Evolutionary conservation across 2,329 filamentous ascomycete genomes (phyloP).

Genomic region (Clonostachys rosea): DNA sequence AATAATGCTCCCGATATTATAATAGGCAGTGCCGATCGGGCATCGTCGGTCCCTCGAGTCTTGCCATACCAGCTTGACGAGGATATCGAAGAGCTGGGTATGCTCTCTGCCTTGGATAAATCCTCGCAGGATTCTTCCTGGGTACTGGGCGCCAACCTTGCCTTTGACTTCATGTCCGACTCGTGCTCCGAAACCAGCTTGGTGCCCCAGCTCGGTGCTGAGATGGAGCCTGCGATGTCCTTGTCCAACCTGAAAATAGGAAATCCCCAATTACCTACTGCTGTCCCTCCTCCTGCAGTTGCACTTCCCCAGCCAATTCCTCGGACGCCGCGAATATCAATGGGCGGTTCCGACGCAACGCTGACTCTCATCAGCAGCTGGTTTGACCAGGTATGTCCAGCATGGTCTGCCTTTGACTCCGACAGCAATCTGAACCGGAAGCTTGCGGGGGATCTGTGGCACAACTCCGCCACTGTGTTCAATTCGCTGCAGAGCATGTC

Average conservation of each 20-base stretch:
- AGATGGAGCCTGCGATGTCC: slow-evolving; percentile 1
- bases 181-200: not conserved
- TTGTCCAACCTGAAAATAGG: not conserved
- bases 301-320: slow-evolving; percentile 7
- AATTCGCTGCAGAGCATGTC: slow-evolving; percentile 34
- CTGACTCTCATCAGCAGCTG: slow-evolving; percentile 20
- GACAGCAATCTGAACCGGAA: slow-evolving; percentile 29
- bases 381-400: slow-evolving; percentile 28
- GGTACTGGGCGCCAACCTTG: not conserved
- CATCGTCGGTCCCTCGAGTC: not conserved
- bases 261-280: not conserved
- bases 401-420: slow-evolving; percentile 36
- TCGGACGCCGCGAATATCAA: slow-evolving; percentile 7
- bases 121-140: not conserved
- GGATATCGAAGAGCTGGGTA: not conserved
- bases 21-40: not conserved
- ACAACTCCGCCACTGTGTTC: slow-evolving; percentile 27
- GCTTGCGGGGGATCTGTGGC: slow-evolving; percentile 27
- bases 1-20: not conserved
- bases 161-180: not conserved
- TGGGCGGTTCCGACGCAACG: slow-evolving; percentile 15
- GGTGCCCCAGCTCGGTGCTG: not conserved
- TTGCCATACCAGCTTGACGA: not conserved
- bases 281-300: not conserved
- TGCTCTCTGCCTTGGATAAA: not conserved